Conservation (phyloP, 768 basidiomycete genomes). For the Lactarius tabidus region DNA sequence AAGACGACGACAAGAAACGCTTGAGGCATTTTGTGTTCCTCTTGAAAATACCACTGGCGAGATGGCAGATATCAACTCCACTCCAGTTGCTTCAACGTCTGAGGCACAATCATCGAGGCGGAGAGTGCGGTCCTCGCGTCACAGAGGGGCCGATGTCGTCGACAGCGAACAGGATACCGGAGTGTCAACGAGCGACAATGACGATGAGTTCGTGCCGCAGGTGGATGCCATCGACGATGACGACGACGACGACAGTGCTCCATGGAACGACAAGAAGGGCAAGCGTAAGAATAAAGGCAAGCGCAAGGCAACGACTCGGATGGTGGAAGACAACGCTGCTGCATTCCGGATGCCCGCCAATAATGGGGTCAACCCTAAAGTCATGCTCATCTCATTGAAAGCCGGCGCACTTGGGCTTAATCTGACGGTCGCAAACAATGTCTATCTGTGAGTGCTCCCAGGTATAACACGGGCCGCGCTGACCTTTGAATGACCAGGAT, state of each 20-base stretch:
- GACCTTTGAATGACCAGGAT: constrained; percentile 43
- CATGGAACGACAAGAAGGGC: constrained; percentile 26
- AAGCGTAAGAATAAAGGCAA: constrained; percentile 26
- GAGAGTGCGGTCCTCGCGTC: constrained; percentile 5
- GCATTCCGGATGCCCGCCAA: neutral
- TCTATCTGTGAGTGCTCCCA: constrained; percentile 56
- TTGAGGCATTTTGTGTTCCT: constrained; percentile 70
- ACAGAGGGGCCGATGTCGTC: neutral
- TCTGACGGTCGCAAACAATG: constrained; percentile 85
- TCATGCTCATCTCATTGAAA: constrained; percentile 87
- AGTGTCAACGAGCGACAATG: constrained; percentile 28
- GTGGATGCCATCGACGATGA: constrained; percentile 29
- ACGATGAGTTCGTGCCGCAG: constrained; percentile 33
- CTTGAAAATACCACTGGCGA: constrained; percentile 35
- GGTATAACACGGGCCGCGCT: neutral
- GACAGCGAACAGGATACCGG: constrained; percentile 16
- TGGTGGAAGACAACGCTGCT: constrained; percentile 1
- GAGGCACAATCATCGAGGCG: constrained; percentile 23
- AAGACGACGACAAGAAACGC: constrained; percentile 69
- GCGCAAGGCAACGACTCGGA: constrained; percentile 26
- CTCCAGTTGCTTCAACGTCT: constrained; percentile 12
- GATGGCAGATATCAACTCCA: constrained; percentile 14
- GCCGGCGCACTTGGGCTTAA: constrained; percentile 82
- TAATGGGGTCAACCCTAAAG: constrained; percentile 53
- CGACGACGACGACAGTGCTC: neutral